Evolutionary conservation across 2,329 filamentous ascomycete genomes (phyloP).

Genomic region (Penicillium concentricum): DNA sequence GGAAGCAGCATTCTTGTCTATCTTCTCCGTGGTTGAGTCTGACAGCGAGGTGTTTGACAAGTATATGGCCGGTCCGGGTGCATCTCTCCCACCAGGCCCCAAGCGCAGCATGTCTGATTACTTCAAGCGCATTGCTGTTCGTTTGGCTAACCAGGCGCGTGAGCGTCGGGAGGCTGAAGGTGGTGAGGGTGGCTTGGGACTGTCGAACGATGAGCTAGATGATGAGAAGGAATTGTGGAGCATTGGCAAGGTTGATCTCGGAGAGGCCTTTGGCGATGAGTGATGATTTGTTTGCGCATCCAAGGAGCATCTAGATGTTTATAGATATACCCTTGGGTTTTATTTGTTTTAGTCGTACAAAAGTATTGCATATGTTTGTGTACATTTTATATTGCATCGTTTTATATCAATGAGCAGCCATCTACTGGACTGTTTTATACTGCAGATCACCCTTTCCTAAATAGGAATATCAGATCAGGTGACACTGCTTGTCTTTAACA

Average conservation of each 20-base stretch:
- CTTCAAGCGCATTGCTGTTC: constrained; percentile 86
- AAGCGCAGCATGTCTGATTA: constrained; percentile 95
- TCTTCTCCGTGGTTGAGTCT: constrained; percentile 87
- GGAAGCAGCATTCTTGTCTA: constrained; percentile 86
- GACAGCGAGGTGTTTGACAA: constrained; percentile 86
- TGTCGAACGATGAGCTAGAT: constrained; percentile 88
- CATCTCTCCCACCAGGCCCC: constrained; percentile 65
- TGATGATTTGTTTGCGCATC: constrained; percentile 20
- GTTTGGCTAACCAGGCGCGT: constrained; percentile 79
- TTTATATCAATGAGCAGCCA: background rate
- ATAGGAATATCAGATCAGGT: background rate
- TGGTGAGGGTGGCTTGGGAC: constrained; percentile 77
- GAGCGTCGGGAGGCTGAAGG: constrained; percentile 91
- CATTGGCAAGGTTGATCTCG: constrained; percentile 83
- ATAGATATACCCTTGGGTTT: constrained; percentile 29
- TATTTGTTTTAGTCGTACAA: constrained; percentile 20
- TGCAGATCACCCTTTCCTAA: constrained; percentile 2
- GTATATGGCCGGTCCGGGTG: constrained; percentile 71
- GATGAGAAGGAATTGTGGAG: constrained; percentile 97
- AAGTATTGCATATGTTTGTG: constrained; percentile 15
- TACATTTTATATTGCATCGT: constrained; percentile 8
- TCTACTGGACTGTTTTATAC: background rate
- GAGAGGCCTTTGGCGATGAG: constrained; percentile 48
- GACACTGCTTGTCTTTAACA: background rate
- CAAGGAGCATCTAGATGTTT: constrained; percentile 22